phyloP scores from a whole-genome alignment of 108 stramenopile species.

The Cyclotella atomus region DNA sequence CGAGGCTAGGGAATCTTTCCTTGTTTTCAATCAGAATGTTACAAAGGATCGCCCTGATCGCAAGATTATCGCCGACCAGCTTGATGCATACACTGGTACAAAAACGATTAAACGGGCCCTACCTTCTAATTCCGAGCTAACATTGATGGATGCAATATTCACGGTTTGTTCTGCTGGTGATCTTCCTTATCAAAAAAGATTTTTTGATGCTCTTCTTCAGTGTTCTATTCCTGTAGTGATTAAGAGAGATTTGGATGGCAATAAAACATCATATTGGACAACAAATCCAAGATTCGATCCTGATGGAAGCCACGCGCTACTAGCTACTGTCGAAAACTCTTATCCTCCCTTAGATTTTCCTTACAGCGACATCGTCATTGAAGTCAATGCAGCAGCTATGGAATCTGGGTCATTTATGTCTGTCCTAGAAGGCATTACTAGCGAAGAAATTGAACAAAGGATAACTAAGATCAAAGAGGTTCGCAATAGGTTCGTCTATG shows the following conservation, averaged over 20 bases:
- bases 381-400: background rate
- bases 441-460: background rate
- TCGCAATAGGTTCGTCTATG: background rate
- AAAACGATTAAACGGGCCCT: background rate
- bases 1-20: background rate
- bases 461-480: background rate
- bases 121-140: background rate
- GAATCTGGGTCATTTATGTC: background rate
- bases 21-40: background rate
- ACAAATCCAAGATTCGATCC: background rate
- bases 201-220: background rate
- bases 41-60: background rate
- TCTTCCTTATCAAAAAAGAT: background rate
- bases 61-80: background rate
- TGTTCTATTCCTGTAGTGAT: slow-evolving; percentile 6
- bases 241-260: background rate
- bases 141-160: background rate
- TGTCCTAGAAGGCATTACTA: background rate
- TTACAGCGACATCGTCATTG: background rate
- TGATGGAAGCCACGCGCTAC: background rate
- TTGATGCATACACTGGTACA: background rate
- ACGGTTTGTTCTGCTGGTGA: background rate
- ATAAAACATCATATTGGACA: background rate
- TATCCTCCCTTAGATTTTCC: background rate
- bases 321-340: background rate